Base-by-base conservation (phyloP, 2,329 filamentous ascomycete species). In the Rhynchosporium secalis region DNA sequence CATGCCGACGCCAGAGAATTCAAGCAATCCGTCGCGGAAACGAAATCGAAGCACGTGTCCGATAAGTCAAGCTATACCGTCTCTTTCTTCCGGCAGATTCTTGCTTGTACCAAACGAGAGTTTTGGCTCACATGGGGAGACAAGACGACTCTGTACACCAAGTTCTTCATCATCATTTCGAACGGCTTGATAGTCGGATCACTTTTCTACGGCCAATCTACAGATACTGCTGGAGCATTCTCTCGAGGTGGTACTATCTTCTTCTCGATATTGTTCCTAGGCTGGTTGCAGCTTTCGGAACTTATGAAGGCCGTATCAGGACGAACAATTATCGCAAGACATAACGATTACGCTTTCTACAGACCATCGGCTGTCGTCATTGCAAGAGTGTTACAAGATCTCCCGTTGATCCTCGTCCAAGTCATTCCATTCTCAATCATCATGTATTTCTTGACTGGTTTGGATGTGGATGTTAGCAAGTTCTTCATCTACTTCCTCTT, bases 81-180 rank as follows among this genome's bases (percentile, higher is more conserved):
- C 60, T 90, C 86, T 10, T 89, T 93, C 71, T 77, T 81, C 48
- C 82, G 85, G 4, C 91, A 95, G 75, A 87, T 95, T 1, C 72
- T 83, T 33, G 85, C 86, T 7, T 79, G 88, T 77, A 89, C 88
- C 0, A 81, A 86, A 67, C 83, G 91, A 47, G 90, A 95, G 74
- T 87, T 91, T 63, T 92, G 90, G 88, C 82, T 96, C 36, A 83
- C 92, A 33, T 83, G 84, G 72, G 90, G 90, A 45, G 90, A 96
- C 75, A 87, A 82, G 63, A 86, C 86, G 0, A 88, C 89, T 0
- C 80, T 95, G 1, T 88, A 86, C 74, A 94, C 90, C 46, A 95
- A 94, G 68, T 81, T 89, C 63, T 89, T 92, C 75, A 91, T 92
- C 72, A 90, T 92, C 69, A 76, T 94, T 62, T 83, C 87, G 62